Evolutionary conservation across 768 basidiomycete genomes (phyloP).

Genomic region (Suillus alpinus): DNA sequence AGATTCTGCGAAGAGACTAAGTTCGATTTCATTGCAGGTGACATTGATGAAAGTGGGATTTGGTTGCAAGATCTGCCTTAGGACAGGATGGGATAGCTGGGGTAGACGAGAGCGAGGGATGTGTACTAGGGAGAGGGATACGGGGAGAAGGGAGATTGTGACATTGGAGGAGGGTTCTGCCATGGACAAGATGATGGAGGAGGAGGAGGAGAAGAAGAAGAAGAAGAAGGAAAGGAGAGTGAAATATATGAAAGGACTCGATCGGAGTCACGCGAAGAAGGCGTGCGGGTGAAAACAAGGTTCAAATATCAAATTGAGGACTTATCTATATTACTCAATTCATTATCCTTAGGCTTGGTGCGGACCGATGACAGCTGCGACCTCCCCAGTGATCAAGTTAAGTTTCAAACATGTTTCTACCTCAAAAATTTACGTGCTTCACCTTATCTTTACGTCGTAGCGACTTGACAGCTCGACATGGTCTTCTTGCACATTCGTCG

Average conservation of each 20-base stretch:
- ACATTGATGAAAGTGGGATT: constrained; percentile 69
- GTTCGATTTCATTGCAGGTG: constrained; percentile 77
- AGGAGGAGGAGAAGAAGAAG: constrained; percentile 6
- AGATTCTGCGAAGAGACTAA: constrained; percentile 69
- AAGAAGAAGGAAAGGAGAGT: constrained; percentile 5
- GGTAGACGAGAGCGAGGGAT: constrained; percentile 68
- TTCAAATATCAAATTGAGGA: not conserved
- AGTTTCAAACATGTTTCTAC: too few species aligned
- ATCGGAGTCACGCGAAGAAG: constrained; percentile 16
- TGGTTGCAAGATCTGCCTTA: constrained; percentile 68
- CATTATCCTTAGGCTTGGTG: not conserved
- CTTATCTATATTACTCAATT: not conserved
- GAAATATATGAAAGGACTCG: constrained; percentile 12
- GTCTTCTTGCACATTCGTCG: not conserved
- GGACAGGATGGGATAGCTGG: constrained; percentile 55
- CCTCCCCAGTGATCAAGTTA: not conserved
- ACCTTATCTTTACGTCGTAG: not conserved
- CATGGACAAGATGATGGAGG: constrained; percentile 20
- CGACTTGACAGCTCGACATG: too few species aligned
- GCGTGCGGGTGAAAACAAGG: not conserved
- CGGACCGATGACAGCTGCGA: not conserved
- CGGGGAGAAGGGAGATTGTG: constrained; percentile 71
- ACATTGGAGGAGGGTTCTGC: constrained; percentile 29
- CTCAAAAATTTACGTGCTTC: not conserved
- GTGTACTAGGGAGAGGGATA: constrained; percentile 69